Evolutionary conservation across 1,284 basidiomycete species (phyloP).

Genomic region (Athelia psychrophila): DNA sequence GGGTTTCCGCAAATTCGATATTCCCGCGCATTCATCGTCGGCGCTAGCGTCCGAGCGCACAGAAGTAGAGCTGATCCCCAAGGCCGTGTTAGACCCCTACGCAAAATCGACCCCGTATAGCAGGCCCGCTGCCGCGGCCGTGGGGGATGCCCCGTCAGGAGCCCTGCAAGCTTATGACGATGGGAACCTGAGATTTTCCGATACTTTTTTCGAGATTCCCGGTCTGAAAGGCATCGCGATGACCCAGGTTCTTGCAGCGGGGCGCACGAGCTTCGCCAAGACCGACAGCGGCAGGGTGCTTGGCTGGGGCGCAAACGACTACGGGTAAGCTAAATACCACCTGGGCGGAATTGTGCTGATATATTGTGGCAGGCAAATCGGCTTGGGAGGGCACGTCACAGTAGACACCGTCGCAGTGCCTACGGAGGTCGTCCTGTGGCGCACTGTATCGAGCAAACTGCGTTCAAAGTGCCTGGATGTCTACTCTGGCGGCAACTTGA

Average conservation of each 20-base stretch:
- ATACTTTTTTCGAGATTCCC: conserved; percentile 79
- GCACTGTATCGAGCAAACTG: conserved; percentile 51
- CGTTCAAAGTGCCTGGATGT: conserved; percentile 64
- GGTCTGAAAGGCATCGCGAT: conserved; percentile 64
- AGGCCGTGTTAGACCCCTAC: conserved; percentile 50
- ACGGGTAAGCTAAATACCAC: conserved; percentile 47
- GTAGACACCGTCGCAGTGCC: conserved; percentile 79
- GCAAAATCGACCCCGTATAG: conserved; percentile 37
- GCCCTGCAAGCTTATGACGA: conserved; percentile 38
- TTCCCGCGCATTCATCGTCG: conserved; percentile 33
- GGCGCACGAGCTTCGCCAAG: conserved; percentile 71
- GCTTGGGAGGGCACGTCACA: conserved; percentile 69
- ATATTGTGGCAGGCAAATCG: conserved; percentile 63
- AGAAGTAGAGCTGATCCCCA: conserved; percentile 60
- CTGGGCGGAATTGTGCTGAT: conserved; percentile 4
- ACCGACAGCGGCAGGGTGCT: conserved; percentile 76
- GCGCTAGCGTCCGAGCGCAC: conserved; percentile 33
- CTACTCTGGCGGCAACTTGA: conserved; percentile 72
- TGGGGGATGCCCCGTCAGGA: conserved; percentile 21
- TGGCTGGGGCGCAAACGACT: conserved; percentile 88
- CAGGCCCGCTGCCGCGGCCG: conserved; percentile 25
- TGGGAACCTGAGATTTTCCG: conserved; percentile 66
- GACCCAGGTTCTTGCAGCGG: conserved; percentile 74
- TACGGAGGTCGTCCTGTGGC: conserved; percentile 80
- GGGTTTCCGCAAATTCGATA: conserved; percentile 66